Evolutionary conservation across 2,329 filamentous ascomycete species (phyloP).

Genomic region (Cercospora janseana): DNA sequence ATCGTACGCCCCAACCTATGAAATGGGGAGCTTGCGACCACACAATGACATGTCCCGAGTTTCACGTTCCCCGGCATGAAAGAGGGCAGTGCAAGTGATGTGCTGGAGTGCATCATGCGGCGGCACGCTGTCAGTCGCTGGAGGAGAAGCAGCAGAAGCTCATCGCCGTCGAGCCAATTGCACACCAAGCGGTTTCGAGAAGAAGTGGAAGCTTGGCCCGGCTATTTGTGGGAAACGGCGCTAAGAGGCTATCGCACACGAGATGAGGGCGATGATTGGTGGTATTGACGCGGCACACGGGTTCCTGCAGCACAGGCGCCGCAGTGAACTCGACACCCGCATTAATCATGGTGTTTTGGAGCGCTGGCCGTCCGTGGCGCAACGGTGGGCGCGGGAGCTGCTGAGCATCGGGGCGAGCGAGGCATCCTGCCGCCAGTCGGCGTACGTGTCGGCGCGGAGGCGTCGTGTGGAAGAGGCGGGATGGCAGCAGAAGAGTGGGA

Average conservation of each 20-base stretch:
- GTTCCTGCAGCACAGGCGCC: slow-evolving; percentile 18
- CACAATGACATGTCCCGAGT: slow-evolving; percentile 3
- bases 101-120: no score
- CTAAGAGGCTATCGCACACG: slow-evolving; percentile 19
- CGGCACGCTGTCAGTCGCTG: no score
- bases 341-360: background rate
- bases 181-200: slow-evolving; percentile 9
- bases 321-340: slow-evolving; percentile 1
- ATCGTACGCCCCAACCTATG: slow-evolving; percentile 7
- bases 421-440: background rate
- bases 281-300: background rate
- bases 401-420: background rate
- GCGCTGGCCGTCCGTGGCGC: slow-evolving; percentile 8
- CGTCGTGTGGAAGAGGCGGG: no score
- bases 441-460: background rate
- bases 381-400: background rate
- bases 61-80: slow-evolving; percentile 1
- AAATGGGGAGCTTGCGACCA: background rate
- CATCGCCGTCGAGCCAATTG: slow-evolving; percentile 4
- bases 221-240: slow-evolving; percentile 9
- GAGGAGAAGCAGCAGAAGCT: background rate
- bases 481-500: no score
- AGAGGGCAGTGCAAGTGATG: background rate
- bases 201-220: slow-evolving; percentile 8
- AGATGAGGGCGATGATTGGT: slow-evolving; percentile 10